Base-by-base conservation (phyloP, 73 alveolate species). In the Paraurostyla sp. region DNA sequence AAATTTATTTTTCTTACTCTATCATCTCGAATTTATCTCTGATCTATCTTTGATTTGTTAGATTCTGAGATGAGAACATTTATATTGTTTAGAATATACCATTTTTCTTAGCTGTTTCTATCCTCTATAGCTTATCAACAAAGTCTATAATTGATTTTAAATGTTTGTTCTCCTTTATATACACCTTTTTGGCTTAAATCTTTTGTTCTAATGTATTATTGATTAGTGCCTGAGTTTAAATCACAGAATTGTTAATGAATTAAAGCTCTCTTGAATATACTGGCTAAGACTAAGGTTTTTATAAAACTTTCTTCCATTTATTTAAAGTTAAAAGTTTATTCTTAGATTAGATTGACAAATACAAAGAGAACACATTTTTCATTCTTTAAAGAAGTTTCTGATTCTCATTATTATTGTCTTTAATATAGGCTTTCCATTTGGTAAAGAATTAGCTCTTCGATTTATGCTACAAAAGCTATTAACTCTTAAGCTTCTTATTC, bases 1-100 rank as follows among this genome's bases (percentile, higher is more conserved):
- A 38, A 7, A 65, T 38, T 30, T 65, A 40, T 22, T 65, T 65
- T 65, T 65, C 82, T 22, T 35, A 22, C 46, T 65, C 82, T 65
- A 65, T 65, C 42, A 65, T 40, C 58, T 65, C 82, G 23, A 65
- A 65, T 38, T 40, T 32, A 38, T 65, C 82, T 65, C 82, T 65
- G 2, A 65, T 65, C 29, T 65, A 30, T 22, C 41, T 65, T 65
- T 65, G 25, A 38, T 65, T 65, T 2, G 82, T 65, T 38, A 65
- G 6, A 65, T 38, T 18, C 25, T 65, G 58, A 36, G 43, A 13
- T 6, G 82, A 29, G 23, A 35, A 65, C 23, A 36, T 33, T 38
- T 38, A 38, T 9, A 65, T 38, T 38, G 9, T 13, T 30, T 65
- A 38, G 32, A 65, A 65, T 38, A 38, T 22, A 2, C 41, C 32